Conservation (phyloP, 176 grass and related monocot species). For the Oryza glumipatula region DNA sequence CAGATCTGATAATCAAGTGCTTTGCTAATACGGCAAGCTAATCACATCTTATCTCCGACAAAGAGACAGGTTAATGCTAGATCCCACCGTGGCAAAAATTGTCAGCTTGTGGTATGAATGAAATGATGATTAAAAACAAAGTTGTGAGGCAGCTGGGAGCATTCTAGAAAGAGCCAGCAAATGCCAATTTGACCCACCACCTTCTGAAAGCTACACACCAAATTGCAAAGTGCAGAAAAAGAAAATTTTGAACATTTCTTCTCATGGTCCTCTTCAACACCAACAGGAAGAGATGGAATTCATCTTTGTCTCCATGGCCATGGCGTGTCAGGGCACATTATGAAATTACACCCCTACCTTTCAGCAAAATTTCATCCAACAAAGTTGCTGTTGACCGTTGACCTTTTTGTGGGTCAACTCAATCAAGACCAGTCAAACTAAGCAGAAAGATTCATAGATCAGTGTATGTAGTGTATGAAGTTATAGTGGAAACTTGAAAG, state of each 20-base stretch:
- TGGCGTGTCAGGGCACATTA: background rate
- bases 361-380: background rate
- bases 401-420: background rate
- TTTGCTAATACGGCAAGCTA: background rate
- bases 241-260: background rate
- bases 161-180: slow-evolving; percentile 3
- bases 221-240: background rate
- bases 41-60: background rate
- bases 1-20: background rate
- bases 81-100: background rate
- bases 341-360: background rate
- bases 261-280: background rate
- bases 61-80: background rate
- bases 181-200: background rate
- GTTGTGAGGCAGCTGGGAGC: background rate
- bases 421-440: background rate
- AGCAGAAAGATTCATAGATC: background rate
- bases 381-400: background rate
- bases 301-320: background rate
- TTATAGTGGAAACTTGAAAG: background rate
- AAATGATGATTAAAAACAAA: background rate
- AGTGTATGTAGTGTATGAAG: background rate
- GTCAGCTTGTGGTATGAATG: background rate
- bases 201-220: background rate
- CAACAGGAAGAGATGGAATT: background rate